Conservation (phyloP, 2,329 filamentous ascomycete species). For the Monascus ruber region DNA sequence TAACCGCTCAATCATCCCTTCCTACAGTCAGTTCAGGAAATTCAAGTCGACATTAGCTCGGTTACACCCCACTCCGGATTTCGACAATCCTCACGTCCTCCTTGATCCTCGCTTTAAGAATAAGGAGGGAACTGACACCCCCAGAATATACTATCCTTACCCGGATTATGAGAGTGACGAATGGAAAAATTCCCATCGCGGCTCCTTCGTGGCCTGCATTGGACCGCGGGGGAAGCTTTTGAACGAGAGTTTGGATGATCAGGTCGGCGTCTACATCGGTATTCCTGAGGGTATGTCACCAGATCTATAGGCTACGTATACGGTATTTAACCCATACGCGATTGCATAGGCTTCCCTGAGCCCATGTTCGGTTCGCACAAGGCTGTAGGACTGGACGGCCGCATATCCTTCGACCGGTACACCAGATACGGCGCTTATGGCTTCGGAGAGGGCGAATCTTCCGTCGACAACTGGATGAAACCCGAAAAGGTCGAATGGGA, state of each 20-base stretch:
- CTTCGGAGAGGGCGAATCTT: constrained; percentile 14
- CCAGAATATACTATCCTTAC: constrained; percentile 56
- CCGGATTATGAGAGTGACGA: constrained; percentile 53
- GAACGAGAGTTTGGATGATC: constrained; percentile 49
- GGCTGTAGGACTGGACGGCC: constrained; percentile 47
- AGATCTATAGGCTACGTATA: too few species aligned
- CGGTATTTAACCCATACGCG: too few species aligned
- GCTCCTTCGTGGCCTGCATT: constrained; percentile 51
- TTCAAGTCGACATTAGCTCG: background rate
- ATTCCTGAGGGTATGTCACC: constrained; percentile 12
- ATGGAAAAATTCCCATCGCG: constrained; percentile 48
- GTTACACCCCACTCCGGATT: background rate
- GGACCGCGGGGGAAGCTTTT: constrained; percentile 44
- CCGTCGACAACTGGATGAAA: constrained; percentile 9
- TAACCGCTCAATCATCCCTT: background rate
- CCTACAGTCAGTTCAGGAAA: background rate
- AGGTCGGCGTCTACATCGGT: constrained; percentile 47
- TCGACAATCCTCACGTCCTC: constrained; percentile 1
- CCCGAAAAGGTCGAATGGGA: constrained; percentile 39
- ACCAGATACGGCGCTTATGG: constrained; percentile 52
- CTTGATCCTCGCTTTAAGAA: background rate
- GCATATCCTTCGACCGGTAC: constrained; percentile 55
- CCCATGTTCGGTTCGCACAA: constrained; percentile 53
- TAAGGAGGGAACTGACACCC: constrained; percentile 8
- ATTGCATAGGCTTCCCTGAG: constrained; percentile 38